These are phyloP conservation scores for Rubus idaeus DNA, from an alignment of 306 rosid species.

Conservation along the genomic window DNA sequence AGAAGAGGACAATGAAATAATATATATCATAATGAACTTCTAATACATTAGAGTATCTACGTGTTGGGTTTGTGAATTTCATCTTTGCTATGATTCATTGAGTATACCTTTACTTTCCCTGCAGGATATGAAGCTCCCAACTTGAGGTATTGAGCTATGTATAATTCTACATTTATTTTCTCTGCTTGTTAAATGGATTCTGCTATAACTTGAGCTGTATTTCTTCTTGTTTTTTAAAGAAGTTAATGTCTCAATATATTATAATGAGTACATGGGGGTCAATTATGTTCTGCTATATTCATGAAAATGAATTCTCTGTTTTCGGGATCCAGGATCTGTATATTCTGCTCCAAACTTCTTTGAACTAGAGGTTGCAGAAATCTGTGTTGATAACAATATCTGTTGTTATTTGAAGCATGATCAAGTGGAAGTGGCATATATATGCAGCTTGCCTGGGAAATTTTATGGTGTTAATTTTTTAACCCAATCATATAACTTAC, in stretches of 20 bases:
- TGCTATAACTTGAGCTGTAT: neutral
- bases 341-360: no score
- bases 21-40: neutral
- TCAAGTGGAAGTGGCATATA: neutral
- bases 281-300: no score
- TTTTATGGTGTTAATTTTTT: neutral
- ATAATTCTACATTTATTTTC: neutral
- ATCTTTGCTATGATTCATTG: neutral
- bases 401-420: neutral
- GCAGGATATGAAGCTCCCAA: conserved; percentile 76
- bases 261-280: neutral
- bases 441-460: neutral
- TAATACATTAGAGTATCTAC: neutral
- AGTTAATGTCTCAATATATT: no score
- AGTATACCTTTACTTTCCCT: neutral
- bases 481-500: neutral
- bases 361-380: no score
- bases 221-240: neutral
- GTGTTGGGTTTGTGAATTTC: neutral
- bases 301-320: no score
- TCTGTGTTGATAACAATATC: no score
- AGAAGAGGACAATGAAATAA: no score
- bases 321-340: no score
- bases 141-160: conserved; percentile 46
- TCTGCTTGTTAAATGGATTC: neutral